Evolutionary conservation across 768 basidiomycete genomes (phyloP).

Genomic region (Pulveroboletus sp.): DNA sequence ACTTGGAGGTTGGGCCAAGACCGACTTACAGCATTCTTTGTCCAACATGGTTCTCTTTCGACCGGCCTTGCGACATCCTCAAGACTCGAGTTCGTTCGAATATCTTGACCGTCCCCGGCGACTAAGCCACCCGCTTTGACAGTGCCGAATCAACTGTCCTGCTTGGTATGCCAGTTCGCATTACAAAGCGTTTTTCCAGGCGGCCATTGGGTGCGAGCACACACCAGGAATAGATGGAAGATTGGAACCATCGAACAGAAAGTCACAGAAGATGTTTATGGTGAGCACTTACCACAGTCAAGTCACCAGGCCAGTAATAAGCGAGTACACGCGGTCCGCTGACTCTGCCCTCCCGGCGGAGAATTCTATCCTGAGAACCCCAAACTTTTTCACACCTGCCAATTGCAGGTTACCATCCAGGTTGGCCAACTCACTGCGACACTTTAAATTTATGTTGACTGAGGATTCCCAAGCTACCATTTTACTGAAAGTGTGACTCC

Average conservation of each 20-base stretch:
- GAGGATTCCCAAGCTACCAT: too few relatives aligned
- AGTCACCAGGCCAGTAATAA: too few relatives aligned
- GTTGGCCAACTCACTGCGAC: too few relatives aligned
- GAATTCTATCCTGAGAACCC: background rate
- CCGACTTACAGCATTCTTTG: conserved; percentile 39
- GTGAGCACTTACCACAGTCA: too few relatives aligned
- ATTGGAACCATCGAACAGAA: conserved; percentile 11
- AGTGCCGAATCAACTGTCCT: conserved; percentile 33
- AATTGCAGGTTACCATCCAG: too few relatives aligned
- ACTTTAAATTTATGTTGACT: too few relatives aligned
- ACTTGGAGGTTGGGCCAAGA: background rate
- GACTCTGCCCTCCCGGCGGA: background rate
- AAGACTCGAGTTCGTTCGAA: conserved; percentile 54
- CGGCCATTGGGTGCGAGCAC: conserved; percentile 54
- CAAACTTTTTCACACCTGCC: too few relatives aligned
- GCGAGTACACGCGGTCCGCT: too few relatives aligned
- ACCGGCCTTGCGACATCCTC: conserved; percentile 39
- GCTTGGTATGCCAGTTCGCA: conserved; percentile 39
- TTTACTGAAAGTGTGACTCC: too few relatives aligned
- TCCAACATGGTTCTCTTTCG: conserved; percentile 44
- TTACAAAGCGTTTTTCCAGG: conserved; percentile 51
- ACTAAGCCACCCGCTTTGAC: conserved; percentile 54
- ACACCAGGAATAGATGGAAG: conserved; percentile 41
- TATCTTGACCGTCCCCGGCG: conserved; percentile 54
- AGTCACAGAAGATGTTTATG: too few relatives aligned